A percentile compares a stretch with the other conserved stretches of the same genome.
Conservation (phyloP, 257 asterid genomes). For the Paulownia fortunei region DNA sequence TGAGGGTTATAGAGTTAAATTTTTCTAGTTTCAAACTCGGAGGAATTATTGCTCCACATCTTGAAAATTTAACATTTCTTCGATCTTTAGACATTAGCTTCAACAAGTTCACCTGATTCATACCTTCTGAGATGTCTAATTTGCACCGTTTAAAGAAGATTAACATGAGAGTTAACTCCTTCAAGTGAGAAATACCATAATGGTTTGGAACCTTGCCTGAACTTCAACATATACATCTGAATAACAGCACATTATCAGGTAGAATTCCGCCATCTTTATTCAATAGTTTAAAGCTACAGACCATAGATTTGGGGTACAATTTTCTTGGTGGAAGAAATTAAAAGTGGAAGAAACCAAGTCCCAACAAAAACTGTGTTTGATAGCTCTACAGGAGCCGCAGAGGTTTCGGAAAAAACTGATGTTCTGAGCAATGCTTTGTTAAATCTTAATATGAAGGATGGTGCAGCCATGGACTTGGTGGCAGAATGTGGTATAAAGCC, state of each 20-base stretch:
- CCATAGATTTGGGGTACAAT: background rate
- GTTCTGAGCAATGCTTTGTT: constrained; percentile 57
- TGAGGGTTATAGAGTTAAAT: constrained; percentile 36
- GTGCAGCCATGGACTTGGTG: constrained; percentile 26
- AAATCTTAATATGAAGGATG: constrained; percentile 51
- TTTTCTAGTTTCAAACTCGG: constrained; percentile 25
- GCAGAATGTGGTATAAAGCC: constrained; percentile 20
- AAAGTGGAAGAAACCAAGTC: constrained; percentile 31
- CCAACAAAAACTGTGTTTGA: constrained; percentile 22
- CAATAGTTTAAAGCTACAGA: background rate
- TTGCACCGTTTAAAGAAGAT: background rate
- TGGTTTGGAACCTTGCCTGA: constrained; percentile 5
- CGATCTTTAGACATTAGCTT: background rate
- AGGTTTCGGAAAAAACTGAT: constrained; percentile 47
- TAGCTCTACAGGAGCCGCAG: constrained; percentile 8
- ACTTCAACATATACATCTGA: background rate
- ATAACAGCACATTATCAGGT: background rate
- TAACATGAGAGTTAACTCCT: background rate
- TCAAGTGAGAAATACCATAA: background rate
- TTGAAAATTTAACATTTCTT: constrained; percentile 26
- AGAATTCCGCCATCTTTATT: background rate
- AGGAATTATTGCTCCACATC: constrained; percentile 21
- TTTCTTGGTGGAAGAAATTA: constrained; percentile 44
- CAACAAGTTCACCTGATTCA: background rate
- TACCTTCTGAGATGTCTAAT: background rate